Conservation (phyloP, 106 monocot species). For the Acorus calamus region DNA sequence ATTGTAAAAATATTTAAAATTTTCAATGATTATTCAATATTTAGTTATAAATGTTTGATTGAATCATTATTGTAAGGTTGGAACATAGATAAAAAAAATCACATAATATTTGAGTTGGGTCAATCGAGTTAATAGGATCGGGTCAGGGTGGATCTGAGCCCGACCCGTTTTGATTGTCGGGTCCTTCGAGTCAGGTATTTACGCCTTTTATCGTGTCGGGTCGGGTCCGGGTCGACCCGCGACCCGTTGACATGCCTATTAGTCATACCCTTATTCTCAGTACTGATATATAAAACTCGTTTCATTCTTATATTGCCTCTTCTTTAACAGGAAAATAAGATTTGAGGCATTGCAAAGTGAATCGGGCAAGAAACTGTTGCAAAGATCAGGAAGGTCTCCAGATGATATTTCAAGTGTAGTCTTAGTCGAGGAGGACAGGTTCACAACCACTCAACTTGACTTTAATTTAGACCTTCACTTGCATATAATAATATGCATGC, state of each 20-base stretch:
- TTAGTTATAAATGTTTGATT: no score
- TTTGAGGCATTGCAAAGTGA: slow-evolving; percentile 75
- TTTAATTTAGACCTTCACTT: background rate
- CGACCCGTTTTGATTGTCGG: no score
- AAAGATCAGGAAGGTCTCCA: slow-evolving; percentile 73
- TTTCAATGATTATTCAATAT: no score
- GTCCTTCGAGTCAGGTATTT: no score
- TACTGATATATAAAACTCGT: background rate
- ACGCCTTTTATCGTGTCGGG: background rate
- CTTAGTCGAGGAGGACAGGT: slow-evolving; percentile 83
- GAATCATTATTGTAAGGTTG: no score
- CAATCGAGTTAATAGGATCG: no score
- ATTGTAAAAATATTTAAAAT: no score
- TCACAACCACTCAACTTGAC: background rate
- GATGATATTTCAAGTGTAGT: slow-evolving; percentile 98
- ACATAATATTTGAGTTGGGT: no score
- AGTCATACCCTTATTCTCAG: background rate
- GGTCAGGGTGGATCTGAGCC: no score
- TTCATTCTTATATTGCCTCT: background rate
- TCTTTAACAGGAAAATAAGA: slow-evolving; percentile 51
- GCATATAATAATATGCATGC: no score
- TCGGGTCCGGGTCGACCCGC: background rate
- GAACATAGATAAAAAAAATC: no score
- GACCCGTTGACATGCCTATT: background rate
- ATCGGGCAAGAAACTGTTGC: slow-evolving; percentile 65